Evolutionary conservation across 2,329 filamentous ascomycete species (phyloP).

Genomic region (Zarea fungicola): DNA sequence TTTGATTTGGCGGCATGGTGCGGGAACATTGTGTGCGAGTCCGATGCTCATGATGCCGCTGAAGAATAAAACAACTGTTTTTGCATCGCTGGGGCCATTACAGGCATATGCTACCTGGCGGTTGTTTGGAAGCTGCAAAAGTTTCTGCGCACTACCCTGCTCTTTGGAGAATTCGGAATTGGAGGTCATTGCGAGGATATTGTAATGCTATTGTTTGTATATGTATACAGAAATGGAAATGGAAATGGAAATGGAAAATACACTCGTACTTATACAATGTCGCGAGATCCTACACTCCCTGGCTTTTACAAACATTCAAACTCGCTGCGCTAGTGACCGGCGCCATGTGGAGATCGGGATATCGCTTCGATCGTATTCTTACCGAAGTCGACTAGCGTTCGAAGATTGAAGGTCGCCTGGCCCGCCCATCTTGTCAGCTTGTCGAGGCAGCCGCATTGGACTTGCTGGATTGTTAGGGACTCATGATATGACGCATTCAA

Average conservation of each 20-base stretch:
- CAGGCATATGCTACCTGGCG: constrained; percentile 20
- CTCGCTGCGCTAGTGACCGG: neutral
- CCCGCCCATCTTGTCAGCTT: no score
- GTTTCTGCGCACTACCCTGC: constrained; percentile 16
- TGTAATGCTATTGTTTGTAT: neutral
- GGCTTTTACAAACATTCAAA: neutral
- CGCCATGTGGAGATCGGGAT: neutral
- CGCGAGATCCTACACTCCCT: neutral
- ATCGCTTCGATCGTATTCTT: constrained; percentile 1
- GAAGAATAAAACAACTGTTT: constrained; percentile 20
- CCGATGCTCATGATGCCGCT: constrained; percentile 20
- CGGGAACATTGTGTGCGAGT: constrained; percentile 15
- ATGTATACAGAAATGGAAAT: no score
- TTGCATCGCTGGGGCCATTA: constrained; percentile 18
- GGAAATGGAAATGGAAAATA: neutral
- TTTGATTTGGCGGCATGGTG: constrained; percentile 9
- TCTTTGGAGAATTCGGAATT: neutral
- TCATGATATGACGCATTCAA: no score
- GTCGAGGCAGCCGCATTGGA: no score
- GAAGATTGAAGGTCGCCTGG: no score
- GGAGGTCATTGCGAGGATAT: neutral
- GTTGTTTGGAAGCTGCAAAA: constrained; percentile 13
- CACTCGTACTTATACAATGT: neutral
- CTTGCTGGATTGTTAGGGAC: no score
- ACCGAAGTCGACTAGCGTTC: no score